Evolutionary conservation across 352 stramenopile species (phyloP).

Genomic region (Phytophthora syringae): DNA sequence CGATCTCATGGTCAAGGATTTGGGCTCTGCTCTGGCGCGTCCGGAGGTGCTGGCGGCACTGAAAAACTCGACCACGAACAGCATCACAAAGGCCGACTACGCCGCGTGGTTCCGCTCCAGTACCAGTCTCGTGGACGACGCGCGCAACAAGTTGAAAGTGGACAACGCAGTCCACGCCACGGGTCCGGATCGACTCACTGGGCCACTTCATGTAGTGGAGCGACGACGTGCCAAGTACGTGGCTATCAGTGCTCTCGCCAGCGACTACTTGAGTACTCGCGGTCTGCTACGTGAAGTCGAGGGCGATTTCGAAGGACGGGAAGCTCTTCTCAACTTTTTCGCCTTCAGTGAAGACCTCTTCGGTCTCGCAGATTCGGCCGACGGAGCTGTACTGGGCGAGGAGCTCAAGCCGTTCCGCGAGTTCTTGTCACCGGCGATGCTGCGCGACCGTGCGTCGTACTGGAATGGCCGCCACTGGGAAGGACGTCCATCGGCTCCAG

Average conservation of each 20-base stretch:
- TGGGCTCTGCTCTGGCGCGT: slow-evolving; percentile 56
- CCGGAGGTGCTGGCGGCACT: slow-evolving; percentile 44
- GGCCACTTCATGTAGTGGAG: slow-evolving; percentile 88
- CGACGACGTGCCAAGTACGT: slow-evolving; percentile 94
- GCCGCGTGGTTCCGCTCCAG: slow-evolving; percentile 60
- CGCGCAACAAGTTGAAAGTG: slow-evolving; percentile 68
- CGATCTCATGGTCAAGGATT: slow-evolving; percentile 69
- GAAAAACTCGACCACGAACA: slow-evolving; percentile 41
- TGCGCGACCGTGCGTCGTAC: slow-evolving; percentile 73
- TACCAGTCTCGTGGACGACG: slow-evolving; percentile 65
- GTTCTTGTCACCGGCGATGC: slow-evolving; percentile 47
- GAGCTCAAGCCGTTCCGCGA: slow-evolving; percentile 61
- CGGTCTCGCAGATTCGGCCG: slow-evolving; percentile 46
- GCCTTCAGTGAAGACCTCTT: slow-evolving; percentile 78
- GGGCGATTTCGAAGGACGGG: slow-evolving; percentile 82
- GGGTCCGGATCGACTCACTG: slow-evolving; percentile 92
- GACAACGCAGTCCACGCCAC: slow-evolving; percentile 96
- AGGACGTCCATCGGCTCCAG: slow-evolving; percentile 63
- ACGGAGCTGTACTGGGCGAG: slow-evolving; percentile 26
- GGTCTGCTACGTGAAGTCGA: slow-evolving; percentile 75
- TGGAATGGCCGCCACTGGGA: slow-evolving; percentile 87
- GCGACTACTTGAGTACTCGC: slow-evolving; percentile 90
- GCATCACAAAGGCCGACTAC: slow-evolving; percentile 61
- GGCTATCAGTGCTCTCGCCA: slow-evolving; percentile 90
- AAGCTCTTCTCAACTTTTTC: slow-evolving; percentile 76